These are phyloP conservation scores for Thelonectria blattea DNA, from an alignment of 2,329 filamentous ascomycete genomes.

Conservation along the genomic window DNA sequence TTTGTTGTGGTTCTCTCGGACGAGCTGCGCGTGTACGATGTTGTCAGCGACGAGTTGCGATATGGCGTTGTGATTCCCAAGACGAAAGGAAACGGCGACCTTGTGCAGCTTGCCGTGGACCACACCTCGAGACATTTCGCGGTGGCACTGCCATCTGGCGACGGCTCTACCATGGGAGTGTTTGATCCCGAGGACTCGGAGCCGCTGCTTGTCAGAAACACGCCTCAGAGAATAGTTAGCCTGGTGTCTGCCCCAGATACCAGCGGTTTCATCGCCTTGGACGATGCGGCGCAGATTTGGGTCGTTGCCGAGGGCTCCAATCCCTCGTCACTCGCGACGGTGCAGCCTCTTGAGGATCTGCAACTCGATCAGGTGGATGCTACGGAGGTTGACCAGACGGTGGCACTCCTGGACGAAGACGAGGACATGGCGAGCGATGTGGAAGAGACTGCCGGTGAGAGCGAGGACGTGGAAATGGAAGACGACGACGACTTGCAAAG, in stretches of 20 bases:
- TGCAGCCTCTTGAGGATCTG: slow-evolving; percentile 62
- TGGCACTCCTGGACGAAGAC: slow-evolving; percentile 41
- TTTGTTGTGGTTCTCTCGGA: slow-evolving; percentile 78
- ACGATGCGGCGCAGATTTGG: slow-evolving; percentile 76
- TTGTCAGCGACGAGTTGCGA: slow-evolving; percentile 77
- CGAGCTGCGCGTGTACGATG: slow-evolving; percentile 79
- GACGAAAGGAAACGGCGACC: slow-evolving; percentile 46
- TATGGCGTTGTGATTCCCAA: slow-evolving; percentile 67
- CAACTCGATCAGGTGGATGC: slow-evolving; percentile 51
- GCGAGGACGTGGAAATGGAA: slow-evolving; percentile 54
- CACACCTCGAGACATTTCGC: slow-evolving; percentile 68
- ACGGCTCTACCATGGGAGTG: slow-evolving; percentile 65
- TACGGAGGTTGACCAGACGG: slow-evolving; percentile 35
- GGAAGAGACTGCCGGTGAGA: slow-evolving; percentile 45
- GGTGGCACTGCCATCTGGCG: slow-evolving; percentile 57
- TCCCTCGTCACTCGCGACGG: slow-evolving; percentile 57
- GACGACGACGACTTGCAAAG: slow-evolving; percentile 56
- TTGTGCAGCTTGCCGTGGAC: slow-evolving; percentile 76
- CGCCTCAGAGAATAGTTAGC: slow-evolving; percentile 66
- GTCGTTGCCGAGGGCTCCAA: slow-evolving; percentile 65
- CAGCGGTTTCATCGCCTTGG: slow-evolving; percentile 77
- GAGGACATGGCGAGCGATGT: slow-evolving; percentile 52
- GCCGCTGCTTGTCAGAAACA: slow-evolving; percentile 63
- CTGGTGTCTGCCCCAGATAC: slow-evolving; percentile 68
- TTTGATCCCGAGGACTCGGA: slow-evolving; percentile 68